Conservation (phyloP, 768 basidiomycete species). For the Pleurotus cornucopiae region DNA sequence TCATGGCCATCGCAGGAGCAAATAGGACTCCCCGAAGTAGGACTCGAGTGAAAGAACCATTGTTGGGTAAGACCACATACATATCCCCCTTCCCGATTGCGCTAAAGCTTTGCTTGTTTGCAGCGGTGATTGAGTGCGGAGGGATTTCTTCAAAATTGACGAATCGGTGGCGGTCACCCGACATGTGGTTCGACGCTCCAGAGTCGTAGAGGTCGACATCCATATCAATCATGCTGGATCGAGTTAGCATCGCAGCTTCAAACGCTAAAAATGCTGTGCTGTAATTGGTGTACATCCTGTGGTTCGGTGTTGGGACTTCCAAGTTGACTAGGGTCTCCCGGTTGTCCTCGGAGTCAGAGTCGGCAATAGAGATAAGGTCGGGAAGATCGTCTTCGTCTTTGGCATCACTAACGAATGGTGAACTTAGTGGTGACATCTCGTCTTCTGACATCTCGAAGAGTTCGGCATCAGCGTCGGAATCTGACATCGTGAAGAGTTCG, state of each 20-base stretch:
- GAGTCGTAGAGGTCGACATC: conserved; percentile 17
- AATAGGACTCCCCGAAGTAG: conserved; percentile 9
- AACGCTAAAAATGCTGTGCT: not conserved
- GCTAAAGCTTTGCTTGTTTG: conserved; percentile 11
- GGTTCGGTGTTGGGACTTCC: too few relatives aligned
- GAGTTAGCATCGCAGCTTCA: not conserved
- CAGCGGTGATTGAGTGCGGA: conserved; percentile 9
- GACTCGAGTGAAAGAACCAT: not conserved
- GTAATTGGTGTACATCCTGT: not conserved
- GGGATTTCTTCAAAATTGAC: conserved; percentile 11
- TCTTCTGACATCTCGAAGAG: not conserved
- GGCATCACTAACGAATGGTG: not conserved
- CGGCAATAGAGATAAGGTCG: not conserved
- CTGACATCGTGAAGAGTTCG: not conserved
- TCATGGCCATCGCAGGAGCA: conserved; percentile 10
- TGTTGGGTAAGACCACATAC: not conserved
- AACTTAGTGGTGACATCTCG: not conserved
- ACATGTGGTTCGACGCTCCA: conserved; percentile 13
- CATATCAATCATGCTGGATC: not conserved
- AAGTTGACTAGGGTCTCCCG: not conserved
- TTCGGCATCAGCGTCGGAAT: not conserved
- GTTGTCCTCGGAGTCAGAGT: not conserved
- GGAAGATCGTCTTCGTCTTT: not conserved
- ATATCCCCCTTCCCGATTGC: conserved; percentile 15
- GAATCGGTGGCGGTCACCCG: conserved; percentile 12